Evolutionary conservation across 164 flowering plant species (phyloP).

Genomic region (Berberis vulgaris): DNA sequence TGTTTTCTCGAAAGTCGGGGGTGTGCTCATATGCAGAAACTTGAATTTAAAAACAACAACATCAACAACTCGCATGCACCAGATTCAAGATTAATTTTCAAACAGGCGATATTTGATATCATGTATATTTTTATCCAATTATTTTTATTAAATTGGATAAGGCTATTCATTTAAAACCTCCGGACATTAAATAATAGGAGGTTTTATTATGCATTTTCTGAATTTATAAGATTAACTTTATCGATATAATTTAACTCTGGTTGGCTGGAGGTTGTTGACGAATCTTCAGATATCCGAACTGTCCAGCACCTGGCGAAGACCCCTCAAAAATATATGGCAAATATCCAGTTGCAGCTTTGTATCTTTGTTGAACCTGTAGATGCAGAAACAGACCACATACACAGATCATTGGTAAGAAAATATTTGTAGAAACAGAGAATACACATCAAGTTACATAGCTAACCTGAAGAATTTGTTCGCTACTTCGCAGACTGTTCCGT

Average conservation of each 20-base stretch:
- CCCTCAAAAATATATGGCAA: constrained; percentile 82
- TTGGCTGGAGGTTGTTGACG: constrained; percentile 34
- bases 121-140: no score
- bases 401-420: not conserved
- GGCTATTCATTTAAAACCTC: no score
- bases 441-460: not conserved
- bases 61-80: no score
- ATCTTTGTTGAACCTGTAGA: constrained; percentile 73
- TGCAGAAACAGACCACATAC: not conserved
- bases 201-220: no score
- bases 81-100: no score
- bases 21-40: no score
- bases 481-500: constrained; percentile 59
- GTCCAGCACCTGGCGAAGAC: constrained; percentile 97
- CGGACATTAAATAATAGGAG: no score
- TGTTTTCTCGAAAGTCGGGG: no score
- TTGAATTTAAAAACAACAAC: no score
- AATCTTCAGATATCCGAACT: constrained; percentile 73
- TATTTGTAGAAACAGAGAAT: not conserved
- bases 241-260: not conserved
- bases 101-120: no score
- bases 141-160: no score
- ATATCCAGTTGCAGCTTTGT: constrained; percentile 80
- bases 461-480: constrained; percentile 80
- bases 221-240: no score